Evolutionary conservation across 164 flowering plant species (phyloP), one percentile per base, ranked within the genome.

Genomic region (Nelumbo lutea): DNA sequence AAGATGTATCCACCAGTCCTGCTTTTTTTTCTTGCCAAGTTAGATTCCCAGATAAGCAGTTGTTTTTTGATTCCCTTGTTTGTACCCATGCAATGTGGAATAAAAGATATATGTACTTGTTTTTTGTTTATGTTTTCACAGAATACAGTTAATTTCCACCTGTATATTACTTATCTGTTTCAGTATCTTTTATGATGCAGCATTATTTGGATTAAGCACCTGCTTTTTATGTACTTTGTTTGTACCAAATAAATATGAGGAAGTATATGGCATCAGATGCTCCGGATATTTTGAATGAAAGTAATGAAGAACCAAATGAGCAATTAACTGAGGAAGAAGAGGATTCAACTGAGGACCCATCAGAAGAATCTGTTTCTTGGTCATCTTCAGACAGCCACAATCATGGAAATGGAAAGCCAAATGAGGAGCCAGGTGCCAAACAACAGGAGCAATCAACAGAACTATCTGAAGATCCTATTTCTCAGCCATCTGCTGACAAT

Each of bases 301-400:
- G 3, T 15, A 42, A 47, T 60, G 11, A 39, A 14, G 45, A 42
- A 9, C 42, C n/a, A 11, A 15, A 53, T 2, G 57, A 53, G 53
- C 2, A 50, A 50, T 13, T 50, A 6, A 8, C 53, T 50, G 53
- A 50, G 57, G 57, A 53, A 15, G 11, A 70, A 56, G 75, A 60
- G 44, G 66, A 71, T 10, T 44, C 66, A 46, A 61, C 45, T 14
- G 68, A 63, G 39, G 66, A 68, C 38, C 58, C 57, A 52, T 48
- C 48, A 42, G 72, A 58, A 62, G 76, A 77, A 39, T 65, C 53
- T 41, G 14, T 48, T 4, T 72, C 65, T 47, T 39, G 45, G 68
- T 38, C 64, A 60, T 47, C 66, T 40, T 56, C 44, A 15, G 61
- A 42, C 42, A 6, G 40, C 39, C 14, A 53, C 4, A 10, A 62